Evolutionary conservation across 495 filamentous ascomycete genomes (phyloP).

Genomic region (Cudoniella acicularis): DNA sequence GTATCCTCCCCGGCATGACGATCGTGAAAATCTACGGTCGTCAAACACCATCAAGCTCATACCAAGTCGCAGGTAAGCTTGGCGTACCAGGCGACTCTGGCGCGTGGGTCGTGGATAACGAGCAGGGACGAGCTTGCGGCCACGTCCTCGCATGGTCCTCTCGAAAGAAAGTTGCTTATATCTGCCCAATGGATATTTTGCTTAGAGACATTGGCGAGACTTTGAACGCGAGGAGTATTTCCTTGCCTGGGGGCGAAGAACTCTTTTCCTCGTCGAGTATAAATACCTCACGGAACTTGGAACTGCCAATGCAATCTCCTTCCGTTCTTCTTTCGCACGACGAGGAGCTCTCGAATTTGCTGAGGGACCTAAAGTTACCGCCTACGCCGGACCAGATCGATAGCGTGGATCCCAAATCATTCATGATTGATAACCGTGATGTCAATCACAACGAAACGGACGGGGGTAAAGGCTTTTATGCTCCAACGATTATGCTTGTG

Average conservation of each 20-base stretch:
- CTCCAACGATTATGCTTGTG: neutral
- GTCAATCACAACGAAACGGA: neutral
- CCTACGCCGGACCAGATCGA: constrained; percentile 15
- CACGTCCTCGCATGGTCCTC: constrained; percentile 86
- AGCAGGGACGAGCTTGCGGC: constrained; percentile 75
- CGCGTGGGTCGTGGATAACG: constrained; percentile 87
- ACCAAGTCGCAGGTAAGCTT: constrained; percentile 66
- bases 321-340: neutral
- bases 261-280: neutral
- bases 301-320: neutral
- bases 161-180: constrained; percentile 73
- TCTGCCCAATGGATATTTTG: constrained; percentile 90
- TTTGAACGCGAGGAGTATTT: constrained; percentile 46
- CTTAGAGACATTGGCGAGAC: constrained; percentile 79
- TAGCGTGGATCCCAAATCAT: neutral
- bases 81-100: constrained; percentile 87
- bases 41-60: constrained; percentile 74
- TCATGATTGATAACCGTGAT: neutral
- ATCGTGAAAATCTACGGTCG: constrained; percentile 80
- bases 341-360: constrained; percentile 7
- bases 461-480: neutral
- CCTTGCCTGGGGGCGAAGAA: constrained; percentile 20
- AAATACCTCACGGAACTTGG: neutral
- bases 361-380: constrained; percentile 14
- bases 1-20: constrained; percentile 70